Evolutionary conservation across 2,329 filamentous ascomycete genomes (phyloP), one percentile per base, ranked within the genome.

Genomic region (Tympanopsis confertula): DNA sequence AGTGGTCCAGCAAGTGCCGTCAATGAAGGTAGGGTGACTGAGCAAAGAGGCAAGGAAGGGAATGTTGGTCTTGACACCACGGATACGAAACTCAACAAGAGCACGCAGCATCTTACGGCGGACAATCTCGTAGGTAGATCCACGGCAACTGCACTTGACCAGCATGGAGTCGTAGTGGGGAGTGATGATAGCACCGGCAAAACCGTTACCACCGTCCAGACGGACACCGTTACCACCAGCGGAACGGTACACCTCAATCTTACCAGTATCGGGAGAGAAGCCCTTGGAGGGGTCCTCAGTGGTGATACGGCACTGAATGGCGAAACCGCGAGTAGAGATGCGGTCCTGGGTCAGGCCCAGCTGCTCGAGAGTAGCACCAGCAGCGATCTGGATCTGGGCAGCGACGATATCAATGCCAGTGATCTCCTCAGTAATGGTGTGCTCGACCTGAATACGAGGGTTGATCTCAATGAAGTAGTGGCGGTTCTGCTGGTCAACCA

Each of bases 51-150:
- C 81, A 47, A 98, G 66, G 78, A 98, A 98, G 42, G 89, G 89
- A 55, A 96, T 96, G 68, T 98, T 98, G 58, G 89, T 96, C 78
- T 96, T 95, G 57, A 98, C 86, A 51, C 91, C 91, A 50, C 91
- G 86, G 51, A 98, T 89, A 56, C 91, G 83, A 81, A 98, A 98
- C 61, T 98, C 91, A 44, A 96, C 86, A 40, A 98, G 66, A 26
- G 89, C 85, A 65, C 91, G 85, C 41, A 98, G 72, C 57, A 94
- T 84, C 76, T 96, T 98, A 61, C 91, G 75, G 51, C 91, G 81
- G 2, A 79, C 86, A 50, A 96, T 95, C 56, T 98, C 91, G 58
- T 94, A 96, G 20, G 89, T 96, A 5, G 84, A 91, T 42, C 88
- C 91, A 55, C 86, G 83, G 71, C 87, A 94, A 38, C 84, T 86